These are phyloP conservation scores for Aspergillus chevalieri DNA, from an alignment of 2,329 filamentous ascomycete species.

Conservation along the genomic window DNA sequence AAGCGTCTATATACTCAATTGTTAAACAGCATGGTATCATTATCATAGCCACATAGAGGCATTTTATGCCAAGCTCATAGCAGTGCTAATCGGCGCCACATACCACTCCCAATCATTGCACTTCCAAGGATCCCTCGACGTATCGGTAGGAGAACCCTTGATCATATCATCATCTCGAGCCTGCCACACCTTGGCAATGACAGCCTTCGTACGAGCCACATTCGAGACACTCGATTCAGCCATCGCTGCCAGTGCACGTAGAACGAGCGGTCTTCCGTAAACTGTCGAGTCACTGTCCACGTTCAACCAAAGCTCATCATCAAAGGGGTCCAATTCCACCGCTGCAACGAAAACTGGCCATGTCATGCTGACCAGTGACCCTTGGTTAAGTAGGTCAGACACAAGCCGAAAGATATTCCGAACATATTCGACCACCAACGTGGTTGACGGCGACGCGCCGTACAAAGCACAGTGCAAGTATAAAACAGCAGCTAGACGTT, in stretches of 20 bases:
- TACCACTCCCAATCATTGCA: constrained; percentile 40
- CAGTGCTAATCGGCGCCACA: constrained; percentile 37
- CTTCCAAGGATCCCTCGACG: constrained; percentile 6
- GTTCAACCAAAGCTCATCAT: constrained; percentile 32
- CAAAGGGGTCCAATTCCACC: constrained; percentile 35
- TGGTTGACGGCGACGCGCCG: constrained; percentile 37
- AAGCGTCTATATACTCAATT: too few relatives aligned
- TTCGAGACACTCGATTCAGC: constrained; percentile 39
- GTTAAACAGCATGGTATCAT: not conserved
- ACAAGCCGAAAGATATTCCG: constrained; percentile 31
- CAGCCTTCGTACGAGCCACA: constrained; percentile 39
- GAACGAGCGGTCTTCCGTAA: constrained; percentile 34
- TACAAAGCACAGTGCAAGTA: constrained; percentile 44
- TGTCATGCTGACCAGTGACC: constrained; percentile 30
- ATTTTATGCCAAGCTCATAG: constrained; percentile 38
- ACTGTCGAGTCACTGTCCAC: constrained; percentile 12
- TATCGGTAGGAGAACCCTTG: constrained; percentile 14
- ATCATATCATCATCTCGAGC: constrained; percentile 35
- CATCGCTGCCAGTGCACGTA: constrained; percentile 38
- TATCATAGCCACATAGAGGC: not conserved
- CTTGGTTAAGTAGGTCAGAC: constrained; percentile 27
- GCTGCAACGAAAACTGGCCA: constrained; percentile 43
- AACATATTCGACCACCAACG: constrained; percentile 27
- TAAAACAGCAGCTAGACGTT: constrained; percentile 39
- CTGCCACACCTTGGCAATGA: constrained; percentile 46